Base-by-base conservation (phyloP, 768 basidiomycete species). In the Pholiota conissans region DNA sequence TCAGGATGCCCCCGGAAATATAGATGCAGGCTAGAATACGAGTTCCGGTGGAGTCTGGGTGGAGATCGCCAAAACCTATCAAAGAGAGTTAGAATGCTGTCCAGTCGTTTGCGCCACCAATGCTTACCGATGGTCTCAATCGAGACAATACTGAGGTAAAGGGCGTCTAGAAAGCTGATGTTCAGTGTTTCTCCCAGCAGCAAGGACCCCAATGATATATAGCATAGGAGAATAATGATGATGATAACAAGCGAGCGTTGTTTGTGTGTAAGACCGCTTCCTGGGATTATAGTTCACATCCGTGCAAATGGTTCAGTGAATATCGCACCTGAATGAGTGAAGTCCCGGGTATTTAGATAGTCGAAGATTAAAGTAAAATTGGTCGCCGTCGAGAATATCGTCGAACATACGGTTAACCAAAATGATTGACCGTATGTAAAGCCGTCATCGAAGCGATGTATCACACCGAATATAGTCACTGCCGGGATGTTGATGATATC, bases 191-290 rank as follows among this genome's bases (percentile, higher is more conserved):
- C 69, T 0, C 82, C 74, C 65, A 84, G 80, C 49, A 84, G 70
- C 13, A 91, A 75, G 0, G 87, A 82, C 4, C 92, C 93, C 9
- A 94, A 64, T 0, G 87, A 89, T 58, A 93, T 76, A 67, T 91
- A 93, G 57, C 76, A 76, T 22, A 94, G 76, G 1, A 95, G 73
- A 14, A 86, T 67, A 63, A 95, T 94, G 56, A 89, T 84, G 32
- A 90, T 82, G 57, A 94, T 87, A 29, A 89, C 83, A n/a, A 94
- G 80, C 0, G 85, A 82, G 3, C 91, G 83, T 63, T 94, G 93
- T 65, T 86, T 91, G 22, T 81, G 80, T 0, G 91, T 94, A 34
- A 95, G 72, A 0, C 93, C 93, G 61, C 89, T 91, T 4, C 87
- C 89, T 90, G 51, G 22, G 30, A 5, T 49, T 27, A 16, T 18